Conservation (phyloP, 257 asterid species). For the Anisodus tanguticus region DNA sequence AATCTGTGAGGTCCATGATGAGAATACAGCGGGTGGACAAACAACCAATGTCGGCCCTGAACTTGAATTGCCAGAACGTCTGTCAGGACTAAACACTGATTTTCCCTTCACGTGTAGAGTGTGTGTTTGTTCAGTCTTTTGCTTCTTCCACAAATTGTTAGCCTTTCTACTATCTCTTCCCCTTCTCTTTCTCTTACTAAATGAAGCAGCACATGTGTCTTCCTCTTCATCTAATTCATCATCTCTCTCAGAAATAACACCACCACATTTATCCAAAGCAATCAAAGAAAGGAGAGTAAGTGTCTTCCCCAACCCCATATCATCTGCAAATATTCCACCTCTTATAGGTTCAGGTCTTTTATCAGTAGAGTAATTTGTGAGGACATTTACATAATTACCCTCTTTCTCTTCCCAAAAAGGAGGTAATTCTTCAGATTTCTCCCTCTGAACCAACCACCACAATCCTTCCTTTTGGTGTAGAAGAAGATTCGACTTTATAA, state of each 20-base stretch:
- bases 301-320: constrained; percentile 92
- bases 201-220: constrained; percentile 4
- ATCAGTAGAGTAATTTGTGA: constrained; percentile 63
- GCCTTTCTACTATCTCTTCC: constrained; percentile 43
- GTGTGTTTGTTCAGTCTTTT: constrained; percentile 32
- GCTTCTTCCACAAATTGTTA: constrained; percentile 37
- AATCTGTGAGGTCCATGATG: constrained; percentile 74
- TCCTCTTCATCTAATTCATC: constrained; percentile 41
- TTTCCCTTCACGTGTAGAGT: constrained; percentile 32
- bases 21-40: constrained; percentile 79
- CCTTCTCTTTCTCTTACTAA: constrained; percentile 42
- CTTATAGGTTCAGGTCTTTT: constrained; percentile 71
- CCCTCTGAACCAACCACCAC: constrained; percentile 80
- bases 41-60: constrained; percentile 64
- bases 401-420: constrained; percentile 77
- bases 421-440: constrained; percentile 68
- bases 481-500: constrained; percentile 65
- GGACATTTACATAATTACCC: constrained; percentile 59
- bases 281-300: constrained; percentile 79
- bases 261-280: constrained; percentile 62
- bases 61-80: constrained; percentile 6
- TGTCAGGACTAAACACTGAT: constrained; percentile 27
- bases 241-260: constrained; percentile 33
- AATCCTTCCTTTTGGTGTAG: constrained; percentile 80
- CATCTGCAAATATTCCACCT: constrained; percentile 92